These are phyloP conservation scores for Cladophialophora carrionii DNA, from an alignment of 2,329 filamentous ascomycete species.

Conservation along the genomic window DNA sequence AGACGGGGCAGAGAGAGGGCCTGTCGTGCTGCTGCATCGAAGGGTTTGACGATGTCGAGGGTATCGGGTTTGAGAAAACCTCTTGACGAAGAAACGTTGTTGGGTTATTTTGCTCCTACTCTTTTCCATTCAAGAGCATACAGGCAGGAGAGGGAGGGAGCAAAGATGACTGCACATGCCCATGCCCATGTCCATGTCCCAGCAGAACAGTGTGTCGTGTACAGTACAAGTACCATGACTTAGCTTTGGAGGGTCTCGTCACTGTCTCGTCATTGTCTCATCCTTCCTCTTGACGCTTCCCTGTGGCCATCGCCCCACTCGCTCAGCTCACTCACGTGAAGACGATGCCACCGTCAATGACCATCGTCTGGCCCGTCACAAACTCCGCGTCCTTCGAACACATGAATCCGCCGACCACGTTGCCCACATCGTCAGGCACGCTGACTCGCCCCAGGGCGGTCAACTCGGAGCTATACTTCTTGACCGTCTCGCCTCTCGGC, in stretches of 20 bases:
- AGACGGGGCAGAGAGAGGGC: too few species aligned
- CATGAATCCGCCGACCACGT: conserved; percentile 63
- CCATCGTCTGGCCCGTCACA: conserved; percentile 67
- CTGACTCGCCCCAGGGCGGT: conserved; percentile 63
- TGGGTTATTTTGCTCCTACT: background rate
- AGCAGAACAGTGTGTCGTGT: too few species aligned
- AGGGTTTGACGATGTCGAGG: background rate
- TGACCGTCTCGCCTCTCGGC: conserved; percentile 58
- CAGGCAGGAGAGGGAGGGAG: too few species aligned
- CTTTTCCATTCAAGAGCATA: background rate
- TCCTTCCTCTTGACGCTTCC: background rate
- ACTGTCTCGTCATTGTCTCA: background rate
- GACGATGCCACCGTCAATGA: conserved; percentile 65
- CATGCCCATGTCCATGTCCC: too few species aligned
- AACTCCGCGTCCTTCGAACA: conserved; percentile 63
- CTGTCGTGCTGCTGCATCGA: too few species aligned
- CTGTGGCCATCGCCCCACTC: background rate
- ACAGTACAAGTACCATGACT: background rate
- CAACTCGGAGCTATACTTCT: conserved; percentile 57
- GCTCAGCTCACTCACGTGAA: conserved; percentile 41
- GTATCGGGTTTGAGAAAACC: background rate
- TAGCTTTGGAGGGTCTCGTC: background rate
- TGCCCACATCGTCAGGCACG: conserved; percentile 65
- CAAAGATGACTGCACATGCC: background rate
- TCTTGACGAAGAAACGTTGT: background rate